These are phyloP conservation scores for Penicillium egyptiacum DNA, from an alignment of 495 filamentous ascomycete species.

Conservation along the genomic window DNA sequence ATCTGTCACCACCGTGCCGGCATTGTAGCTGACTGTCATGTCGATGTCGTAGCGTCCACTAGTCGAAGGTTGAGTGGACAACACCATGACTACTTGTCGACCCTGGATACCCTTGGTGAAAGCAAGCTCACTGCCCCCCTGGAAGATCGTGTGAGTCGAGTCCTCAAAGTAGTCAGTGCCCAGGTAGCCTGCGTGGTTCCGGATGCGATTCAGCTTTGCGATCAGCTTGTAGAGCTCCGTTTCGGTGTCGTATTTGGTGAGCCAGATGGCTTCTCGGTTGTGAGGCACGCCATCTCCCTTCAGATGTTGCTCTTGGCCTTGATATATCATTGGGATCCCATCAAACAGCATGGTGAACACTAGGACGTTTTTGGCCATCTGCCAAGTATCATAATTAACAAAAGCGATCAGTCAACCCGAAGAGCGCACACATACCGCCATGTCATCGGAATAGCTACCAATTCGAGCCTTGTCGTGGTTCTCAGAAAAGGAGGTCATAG, in stretches of 20 bases:
- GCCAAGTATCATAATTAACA: neutral
- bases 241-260: conserved; percentile 58
- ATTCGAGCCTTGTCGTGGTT: conserved; percentile 75
- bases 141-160: conserved; percentile 52
- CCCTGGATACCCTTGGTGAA: conserved; percentile 62
- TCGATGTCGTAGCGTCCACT: conserved; percentile 45
- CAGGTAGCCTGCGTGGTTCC: conserved; percentile 52
- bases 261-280: conserved; percentile 78
- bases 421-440: conserved; percentile 36
- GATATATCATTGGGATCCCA: conserved; percentile 62
- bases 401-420: neutral
- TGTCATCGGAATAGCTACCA: conserved; percentile 43
- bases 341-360: conserved; percentile 71
- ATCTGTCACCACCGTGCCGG: conserved; percentile 42
- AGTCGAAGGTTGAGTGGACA: conserved; percentile 55
- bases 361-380: conserved; percentile 59
- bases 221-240: conserved; percentile 62
- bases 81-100: conserved; percentile 56
- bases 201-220: conserved; percentile 57
- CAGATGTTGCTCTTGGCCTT: conserved; percentile 74
- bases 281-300: conserved; percentile 55
- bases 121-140: conserved; percentile 55
- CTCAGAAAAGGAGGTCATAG: conserved; percentile 70
- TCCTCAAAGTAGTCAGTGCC: conserved; percentile 51
- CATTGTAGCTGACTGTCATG: conserved; percentile 43